Base-by-base conservation (phyloP, 1,284 basidiomycete genomes). In the Cryptococcus neoformans region DNA sequence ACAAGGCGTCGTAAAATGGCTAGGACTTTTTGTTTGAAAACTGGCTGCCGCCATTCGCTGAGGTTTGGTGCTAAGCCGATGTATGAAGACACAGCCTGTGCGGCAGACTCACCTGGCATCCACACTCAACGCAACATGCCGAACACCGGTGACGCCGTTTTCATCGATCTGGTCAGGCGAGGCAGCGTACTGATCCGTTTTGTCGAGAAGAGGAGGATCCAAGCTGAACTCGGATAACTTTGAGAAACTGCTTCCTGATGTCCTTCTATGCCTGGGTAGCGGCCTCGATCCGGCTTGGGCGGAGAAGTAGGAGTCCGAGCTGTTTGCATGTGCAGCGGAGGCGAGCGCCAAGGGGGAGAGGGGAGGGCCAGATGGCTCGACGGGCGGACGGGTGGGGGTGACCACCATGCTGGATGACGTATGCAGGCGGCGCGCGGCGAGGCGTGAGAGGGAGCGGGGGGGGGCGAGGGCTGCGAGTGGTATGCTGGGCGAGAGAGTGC, bases 91-190 rank as follows among this genome's bases (percentile, higher is more conserved):
- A 47, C 28, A 4, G 4, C 4, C 28, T 4, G 4, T 34, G 1
- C 16, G 14, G 5, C 16, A 12, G 50, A 76, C 87, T 85, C 77
- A 90, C 88, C 84, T 85, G 42, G 89, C 83, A 67, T 90, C 84
- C 51, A 93, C 77, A 65, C 77, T 83, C 8, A 83, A 66, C 17
- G 80, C 78, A 21, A 83, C 81, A 77, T 92, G 86, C 42, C 80
- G 80, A 47, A 93, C 70, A 9, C 86, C 88, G 52, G 87, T 83
- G 56, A 85, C 82, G 6, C 83, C 81, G 38, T 59, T 68, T 3
- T 51, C 52, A 35, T 54, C 53, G 5, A 51, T 49, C 9, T 41
- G 37, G 5, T 62, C 58, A 34, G 65, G 56, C 28, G 49, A 37
- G 8, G 68, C 58, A 36, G 58, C 59, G 51, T 54, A 53, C 42